Conservation (phyloP, 257 asterid species). For the Solanum pinnatisectum region DNA sequence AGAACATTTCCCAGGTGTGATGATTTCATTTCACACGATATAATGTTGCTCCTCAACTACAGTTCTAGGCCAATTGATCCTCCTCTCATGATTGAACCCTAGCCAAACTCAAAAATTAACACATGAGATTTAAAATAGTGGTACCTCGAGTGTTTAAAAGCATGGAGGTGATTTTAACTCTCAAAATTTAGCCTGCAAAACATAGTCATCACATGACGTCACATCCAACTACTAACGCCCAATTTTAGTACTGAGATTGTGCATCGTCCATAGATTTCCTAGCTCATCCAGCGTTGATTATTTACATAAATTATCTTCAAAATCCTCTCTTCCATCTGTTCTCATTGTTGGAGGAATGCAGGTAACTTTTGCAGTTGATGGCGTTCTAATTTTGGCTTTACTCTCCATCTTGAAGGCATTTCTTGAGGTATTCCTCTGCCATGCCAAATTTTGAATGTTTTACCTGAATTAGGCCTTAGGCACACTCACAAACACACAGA, state of each 20-base stretch:
- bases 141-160: background rate
- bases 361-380: conserved; percentile 31
- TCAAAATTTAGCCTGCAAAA: background rate
- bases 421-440: conserved; percentile 20
- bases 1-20: background rate
- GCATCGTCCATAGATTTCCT: background rate
- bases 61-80: background rate
- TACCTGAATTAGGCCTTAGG: background rate
- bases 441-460: background rate
- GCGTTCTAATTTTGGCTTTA: conserved; percentile 23
- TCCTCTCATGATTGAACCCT: background rate
- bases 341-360: conserved; percentile 1
- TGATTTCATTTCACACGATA: background rate
- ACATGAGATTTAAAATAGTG: background rate
- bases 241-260: background rate
- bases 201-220: background rate
- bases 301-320: background rate
- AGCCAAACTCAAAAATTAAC: background rate
- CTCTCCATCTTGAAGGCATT: conserved; percentile 27
- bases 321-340: background rate
- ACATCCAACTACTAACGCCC: background rate
- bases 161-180: background rate
- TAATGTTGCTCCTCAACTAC: background rate
- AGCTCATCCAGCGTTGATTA: background rate
- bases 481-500: background rate